phyloP scores from a whole-genome alignment of 2,329 filamentous ascomycete species.

The Sarocladiaceae sp. region DNA sequence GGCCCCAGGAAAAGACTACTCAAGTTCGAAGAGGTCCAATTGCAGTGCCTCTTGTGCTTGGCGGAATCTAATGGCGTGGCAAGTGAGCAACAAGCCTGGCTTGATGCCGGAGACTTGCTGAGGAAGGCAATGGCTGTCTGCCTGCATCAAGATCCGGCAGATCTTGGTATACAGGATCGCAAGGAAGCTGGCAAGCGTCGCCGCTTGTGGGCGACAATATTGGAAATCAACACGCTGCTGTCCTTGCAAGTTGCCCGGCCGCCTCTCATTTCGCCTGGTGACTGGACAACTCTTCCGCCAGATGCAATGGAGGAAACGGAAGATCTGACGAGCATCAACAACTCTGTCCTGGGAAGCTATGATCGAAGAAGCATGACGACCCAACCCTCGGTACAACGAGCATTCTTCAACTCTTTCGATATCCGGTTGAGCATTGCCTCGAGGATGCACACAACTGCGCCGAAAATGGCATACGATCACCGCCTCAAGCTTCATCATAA shows the following conservation, averaged over 20 bases:
- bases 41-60: conserved; percentile 23
- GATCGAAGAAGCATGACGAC: too few relatives aligned
- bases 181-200: conserved; percentile 24
- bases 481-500: too few relatives aligned
- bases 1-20: conserved; percentile 19
- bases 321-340: not conserved
- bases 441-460: too few relatives aligned
- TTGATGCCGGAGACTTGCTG: conserved; percentile 23
- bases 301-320: too few relatives aligned
- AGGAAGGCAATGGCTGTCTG: conserved; percentile 27
- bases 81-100: conserved; percentile 23
- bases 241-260: conserved; percentile 8
- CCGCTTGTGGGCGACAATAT: conserved; percentile 25
- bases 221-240: conserved; percentile 12
- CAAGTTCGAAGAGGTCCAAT: conserved; percentile 24
- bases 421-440: too few relatives aligned
- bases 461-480: too few relatives aligned
- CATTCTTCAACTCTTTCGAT: too few relatives aligned
- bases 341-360: too few relatives aligned
- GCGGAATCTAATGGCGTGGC: conserved; percentile 17
- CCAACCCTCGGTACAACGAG: too few relatives aligned
- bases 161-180: conserved; percentile 20
- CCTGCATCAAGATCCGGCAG: conserved; percentile 27
- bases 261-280: not conserved
- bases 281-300: conserved; percentile 8